phyloP scores from a whole-genome alignment of 208 protist genomes.

The Acanthamoeba culbertsoni region DNA sequence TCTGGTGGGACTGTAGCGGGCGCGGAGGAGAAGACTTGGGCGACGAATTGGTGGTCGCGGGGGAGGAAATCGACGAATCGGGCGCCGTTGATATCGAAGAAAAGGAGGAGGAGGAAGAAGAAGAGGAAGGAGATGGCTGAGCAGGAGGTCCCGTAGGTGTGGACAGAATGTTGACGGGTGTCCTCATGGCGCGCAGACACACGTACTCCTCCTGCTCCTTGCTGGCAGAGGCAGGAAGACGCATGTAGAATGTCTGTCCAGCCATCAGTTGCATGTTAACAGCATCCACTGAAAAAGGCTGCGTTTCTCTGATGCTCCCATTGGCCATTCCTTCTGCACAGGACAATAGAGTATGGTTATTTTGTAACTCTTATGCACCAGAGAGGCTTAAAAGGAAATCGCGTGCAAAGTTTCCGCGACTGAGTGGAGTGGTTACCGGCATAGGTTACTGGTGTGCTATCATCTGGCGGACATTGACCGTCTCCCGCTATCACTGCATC shows the following conservation, averaged over 20 bases:
- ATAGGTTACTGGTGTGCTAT: background rate
- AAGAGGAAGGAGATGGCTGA: background rate
- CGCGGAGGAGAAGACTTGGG: background rate
- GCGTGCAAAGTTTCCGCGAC: background rate
- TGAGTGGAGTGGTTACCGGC: background rate
- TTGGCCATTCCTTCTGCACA: background rate
- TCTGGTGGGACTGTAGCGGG: too few relatives aligned
- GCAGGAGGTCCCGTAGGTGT: background rate
- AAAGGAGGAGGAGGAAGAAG: background rate
- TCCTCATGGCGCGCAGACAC: background rate
- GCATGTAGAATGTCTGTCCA: slow-evolving; percentile 26
- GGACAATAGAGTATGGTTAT: background rate
- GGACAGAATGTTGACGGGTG: background rate
- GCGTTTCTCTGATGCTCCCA: background rate
- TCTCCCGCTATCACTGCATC: too few relatives aligned
- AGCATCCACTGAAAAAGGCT: background rate
- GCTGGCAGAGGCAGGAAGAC: background rate
- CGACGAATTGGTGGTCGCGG: background rate
- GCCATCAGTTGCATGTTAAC: background rate
- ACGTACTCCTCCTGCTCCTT: background rate
- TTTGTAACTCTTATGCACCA: background rate
- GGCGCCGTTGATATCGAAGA: background rate
- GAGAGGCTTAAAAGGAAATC: too few relatives aligned
- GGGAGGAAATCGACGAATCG: background rate
- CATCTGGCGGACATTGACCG: too few relatives aligned